Evolutionary conservation across 2,329 filamentous ascomycete species (phyloP).

Genomic region (Colletotrichum aenigma): DNA sequence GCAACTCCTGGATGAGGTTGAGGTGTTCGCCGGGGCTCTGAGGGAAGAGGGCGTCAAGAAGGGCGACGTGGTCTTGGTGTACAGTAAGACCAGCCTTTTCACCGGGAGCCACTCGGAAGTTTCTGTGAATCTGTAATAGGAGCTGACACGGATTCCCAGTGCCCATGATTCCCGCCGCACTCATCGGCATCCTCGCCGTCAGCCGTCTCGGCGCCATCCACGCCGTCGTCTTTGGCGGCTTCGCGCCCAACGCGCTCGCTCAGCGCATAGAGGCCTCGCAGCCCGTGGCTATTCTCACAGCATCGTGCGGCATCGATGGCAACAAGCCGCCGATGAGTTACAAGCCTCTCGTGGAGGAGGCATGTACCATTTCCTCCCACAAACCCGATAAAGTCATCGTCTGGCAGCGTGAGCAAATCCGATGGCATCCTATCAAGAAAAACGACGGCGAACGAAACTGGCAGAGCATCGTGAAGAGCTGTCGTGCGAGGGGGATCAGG

Average conservation of each 20-base stretch:
- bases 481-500: conserved; percentile 67
- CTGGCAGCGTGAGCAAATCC: conserved; percentile 81
- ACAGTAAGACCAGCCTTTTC: conserved; percentile 63
- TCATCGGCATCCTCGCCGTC: conserved; percentile 86
- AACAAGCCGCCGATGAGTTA: conserved; percentile 81
- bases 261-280: conserved; percentile 86
- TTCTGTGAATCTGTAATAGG: neutral
- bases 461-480: conserved; percentile 77
- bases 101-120: neutral
- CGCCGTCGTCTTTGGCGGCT: conserved; percentile 91
- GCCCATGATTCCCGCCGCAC: conserved; percentile 91
- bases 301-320: conserved; percentile 91
- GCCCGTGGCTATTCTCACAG: conserved; percentile 80
- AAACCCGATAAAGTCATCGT: conserved; percentile 78
- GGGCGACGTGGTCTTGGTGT: conserved; percentile 88
- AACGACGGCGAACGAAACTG: conserved; percentile 76
- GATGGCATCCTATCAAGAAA: conserved; percentile 74
- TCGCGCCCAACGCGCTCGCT: conserved; percentile 79
- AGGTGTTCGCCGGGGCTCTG: conserved; percentile 80
- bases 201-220: conserved; percentile 86
- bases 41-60: conserved; percentile 80
- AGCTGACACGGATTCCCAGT: conserved; percentile 53
- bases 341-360: conserved; percentile 75
- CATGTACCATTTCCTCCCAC: conserved; percentile 68
- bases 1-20: conserved; percentile 78